A percentile compares a stretch with the other conserved stretches of the same genome.
Evolutionary conservation across 2,329 filamentous ascomycete genomes (phyloP).

Genomic region (Clarireedia paspali): DNA sequence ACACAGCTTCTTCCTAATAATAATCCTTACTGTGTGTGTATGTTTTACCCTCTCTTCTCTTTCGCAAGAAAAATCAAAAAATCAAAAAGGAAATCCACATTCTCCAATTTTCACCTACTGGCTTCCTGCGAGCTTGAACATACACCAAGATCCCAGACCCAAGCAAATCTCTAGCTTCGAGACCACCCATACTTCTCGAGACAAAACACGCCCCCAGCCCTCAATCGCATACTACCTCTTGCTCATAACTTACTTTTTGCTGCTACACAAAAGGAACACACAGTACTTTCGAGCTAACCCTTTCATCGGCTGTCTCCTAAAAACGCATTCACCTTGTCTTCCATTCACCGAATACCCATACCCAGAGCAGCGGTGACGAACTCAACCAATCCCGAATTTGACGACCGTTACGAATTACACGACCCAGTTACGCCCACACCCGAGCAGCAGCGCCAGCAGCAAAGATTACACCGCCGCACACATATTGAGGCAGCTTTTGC

Average conservation of each 20-base stretch:
- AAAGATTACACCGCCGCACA: conserved; percentile 21
- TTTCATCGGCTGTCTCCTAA: conserved; percentile 10
- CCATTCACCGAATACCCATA: conserved; percentile 9
- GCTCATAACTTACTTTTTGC: neutral
- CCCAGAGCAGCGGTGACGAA: conserved; percentile 27
- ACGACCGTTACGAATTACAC: conserved; percentile 31
- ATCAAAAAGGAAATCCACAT: no score
- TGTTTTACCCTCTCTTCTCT: no score
- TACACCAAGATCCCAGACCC: no score
- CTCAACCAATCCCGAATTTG: conserved; percentile 20
- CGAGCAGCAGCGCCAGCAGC: conserved; percentile 28
- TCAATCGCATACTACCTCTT: neutral
- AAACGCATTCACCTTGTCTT: conserved; percentile 25
- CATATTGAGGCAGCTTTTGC: conserved; percentile 29
- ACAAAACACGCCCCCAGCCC: neutral
- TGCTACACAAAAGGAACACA: neutral
- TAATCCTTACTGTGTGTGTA: neutral
- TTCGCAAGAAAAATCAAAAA: no score
- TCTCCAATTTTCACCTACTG: no score
- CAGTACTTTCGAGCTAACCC: neutral
- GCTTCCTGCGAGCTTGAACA: no score
- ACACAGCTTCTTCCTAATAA: no score
- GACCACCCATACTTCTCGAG: no score
- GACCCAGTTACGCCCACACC: conserved; percentile 25
- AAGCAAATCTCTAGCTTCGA: no score